Percentiles rank a stretch among this genome's conserved stretches.
Conservation (phyloP, 2,329 filamentous ascomycete species). For the Coniochaeta sp. region DNA sequence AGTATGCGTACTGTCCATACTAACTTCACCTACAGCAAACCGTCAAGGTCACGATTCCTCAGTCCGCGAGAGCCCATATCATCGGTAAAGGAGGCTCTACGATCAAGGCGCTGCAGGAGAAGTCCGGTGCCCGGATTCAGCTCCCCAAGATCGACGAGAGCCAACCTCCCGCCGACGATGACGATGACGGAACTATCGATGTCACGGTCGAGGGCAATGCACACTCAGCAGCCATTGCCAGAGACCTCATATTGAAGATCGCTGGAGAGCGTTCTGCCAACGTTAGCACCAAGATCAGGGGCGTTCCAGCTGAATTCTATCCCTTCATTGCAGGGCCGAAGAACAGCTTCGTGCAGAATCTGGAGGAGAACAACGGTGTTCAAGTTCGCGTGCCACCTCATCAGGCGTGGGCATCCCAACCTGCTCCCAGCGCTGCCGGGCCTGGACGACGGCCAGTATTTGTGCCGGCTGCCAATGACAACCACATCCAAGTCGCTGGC, state of each 20-base stretch:
- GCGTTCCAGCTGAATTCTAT: slow-evolving; percentile 86
- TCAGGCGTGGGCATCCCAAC: slow-evolving; percentile 62
- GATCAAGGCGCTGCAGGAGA: slow-evolving; percentile 83
- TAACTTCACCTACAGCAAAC: slow-evolving; percentile 27
- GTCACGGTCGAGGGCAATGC: slow-evolving; percentile 88
- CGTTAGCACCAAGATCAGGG: slow-evolving; percentile 72
- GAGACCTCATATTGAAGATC: slow-evolving; percentile 77
- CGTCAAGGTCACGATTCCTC: slow-evolving; percentile 74
- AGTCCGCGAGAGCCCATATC: slow-evolving; percentile 77
- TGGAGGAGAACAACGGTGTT: slow-evolving; percentile 68
- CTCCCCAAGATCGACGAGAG: slow-evolving; percentile 73
- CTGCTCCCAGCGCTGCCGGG: slow-evolving; percentile 51
- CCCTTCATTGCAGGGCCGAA: slow-evolving; percentile 84
- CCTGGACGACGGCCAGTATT: slow-evolving; percentile 65
- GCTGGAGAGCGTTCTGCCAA: slow-evolving; percentile 79
- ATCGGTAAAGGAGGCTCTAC: slow-evolving; percentile 88
- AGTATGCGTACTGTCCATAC: not conserved
- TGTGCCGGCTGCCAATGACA: slow-evolving; percentile 58
- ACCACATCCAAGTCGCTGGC: slow-evolving; percentile 78
- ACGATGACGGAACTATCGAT: slow-evolving; percentile 77
- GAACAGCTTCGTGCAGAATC: slow-evolving; percentile 56
- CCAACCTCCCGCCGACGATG: slow-evolving; percentile 47
- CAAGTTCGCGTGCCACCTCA: slow-evolving; percentile 79
- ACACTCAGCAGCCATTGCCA: slow-evolving; percentile 76
- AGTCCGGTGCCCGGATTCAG: slow-evolving; percentile 83